Evolutionary conservation across 2,329 filamentous ascomycete species (phyloP).

Genomic region (Rutstroemia sp.): DNA sequence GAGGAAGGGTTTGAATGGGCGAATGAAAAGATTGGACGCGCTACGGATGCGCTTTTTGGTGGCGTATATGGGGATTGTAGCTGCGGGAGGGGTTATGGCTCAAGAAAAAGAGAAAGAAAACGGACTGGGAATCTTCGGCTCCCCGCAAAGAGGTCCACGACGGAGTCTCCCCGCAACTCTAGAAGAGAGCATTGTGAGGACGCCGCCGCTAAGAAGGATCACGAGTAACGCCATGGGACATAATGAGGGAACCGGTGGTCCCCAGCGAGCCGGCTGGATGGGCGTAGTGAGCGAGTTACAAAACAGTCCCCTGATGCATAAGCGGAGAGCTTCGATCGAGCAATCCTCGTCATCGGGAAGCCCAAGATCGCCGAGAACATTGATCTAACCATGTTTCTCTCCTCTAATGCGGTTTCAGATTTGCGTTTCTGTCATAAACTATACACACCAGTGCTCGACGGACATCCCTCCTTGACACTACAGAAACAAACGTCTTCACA

Average conservation of each 20-base stretch:
- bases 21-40: constrained; percentile 51
- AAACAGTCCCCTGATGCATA: constrained; percentile 51
- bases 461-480: too few relatives aligned
- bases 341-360: constrained; percentile 14
- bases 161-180: constrained; percentile 17
- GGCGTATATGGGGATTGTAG: constrained; percentile 55
- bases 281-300: constrained; percentile 58
- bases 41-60: constrained; percentile 59
- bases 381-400: neutral
- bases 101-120: constrained; percentile 6
- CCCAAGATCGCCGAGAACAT: neutral
- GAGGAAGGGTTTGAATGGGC: constrained; percentile 47
- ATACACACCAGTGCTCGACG: too few relatives aligned
- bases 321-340: constrained; percentile 57
- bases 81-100: constrained; percentile 42
- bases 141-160: constrained; percentile 17
- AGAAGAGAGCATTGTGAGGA: constrained; percentile 23
- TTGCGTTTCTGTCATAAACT: too few relatives aligned
- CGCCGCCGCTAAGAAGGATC: constrained; percentile 42
- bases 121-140: neutral
- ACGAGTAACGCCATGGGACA: constrained; percentile 48
- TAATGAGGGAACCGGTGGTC: constrained; percentile 39
- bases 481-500: too few relatives aligned
- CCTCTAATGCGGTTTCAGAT: too few relatives aligned
- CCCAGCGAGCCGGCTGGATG: constrained; percentile 51